These are phyloP conservation scores for Dictyostelium capitatum DNA, from an alignment of 78 protist genomes.

Conservation along the genomic window DNA sequence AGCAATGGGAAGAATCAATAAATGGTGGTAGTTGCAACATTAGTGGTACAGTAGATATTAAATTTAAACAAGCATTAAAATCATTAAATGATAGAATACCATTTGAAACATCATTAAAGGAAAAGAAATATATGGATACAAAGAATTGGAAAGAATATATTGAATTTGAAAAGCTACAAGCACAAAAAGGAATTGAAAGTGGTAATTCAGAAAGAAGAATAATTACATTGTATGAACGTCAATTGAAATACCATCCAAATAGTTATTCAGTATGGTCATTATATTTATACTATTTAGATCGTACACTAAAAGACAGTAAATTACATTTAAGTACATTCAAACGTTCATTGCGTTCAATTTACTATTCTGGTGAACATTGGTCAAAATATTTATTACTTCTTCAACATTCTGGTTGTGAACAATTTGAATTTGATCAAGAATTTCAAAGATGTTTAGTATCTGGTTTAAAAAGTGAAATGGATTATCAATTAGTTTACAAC, in stretches of 20 bases:
- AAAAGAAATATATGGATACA: background rate
- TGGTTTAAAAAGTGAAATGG: slow-evolving; percentile 26
- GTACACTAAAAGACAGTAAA: background rate
- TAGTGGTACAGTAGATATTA: background rate
- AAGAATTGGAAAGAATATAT: slow-evolving; percentile 60
- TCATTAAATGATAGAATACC: background rate
- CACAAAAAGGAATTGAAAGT: background rate
- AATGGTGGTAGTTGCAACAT: background rate
- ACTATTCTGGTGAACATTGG: slow-evolving; percentile 78
- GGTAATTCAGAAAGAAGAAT: background rate
- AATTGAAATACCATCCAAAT: background rate
- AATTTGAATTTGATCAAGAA: background rate
- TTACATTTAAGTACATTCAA: background rate
- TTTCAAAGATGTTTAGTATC: slow-evolving; percentile 42
- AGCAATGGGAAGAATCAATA: slow-evolving; percentile 49
- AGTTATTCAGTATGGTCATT: slow-evolving; percentile 6
- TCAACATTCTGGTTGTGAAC: background rate
- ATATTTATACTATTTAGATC: slow-evolving; percentile 5
- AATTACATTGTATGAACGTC: slow-evolving; percentile 29
- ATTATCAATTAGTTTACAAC: slow-evolving; percentile 15
- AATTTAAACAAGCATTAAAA: slow-evolving; percentile 30
- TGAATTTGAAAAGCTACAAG: slow-evolving; percentile 10
- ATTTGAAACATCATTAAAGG: background rate
- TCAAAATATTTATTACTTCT: slow-evolving; percentile 1
- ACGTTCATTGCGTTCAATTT: slow-evolving; percentile 28